phyloP scores from a whole-genome alignment of 805 yeast genomes.

The Metschnikowia kunwiensis region DNA sequence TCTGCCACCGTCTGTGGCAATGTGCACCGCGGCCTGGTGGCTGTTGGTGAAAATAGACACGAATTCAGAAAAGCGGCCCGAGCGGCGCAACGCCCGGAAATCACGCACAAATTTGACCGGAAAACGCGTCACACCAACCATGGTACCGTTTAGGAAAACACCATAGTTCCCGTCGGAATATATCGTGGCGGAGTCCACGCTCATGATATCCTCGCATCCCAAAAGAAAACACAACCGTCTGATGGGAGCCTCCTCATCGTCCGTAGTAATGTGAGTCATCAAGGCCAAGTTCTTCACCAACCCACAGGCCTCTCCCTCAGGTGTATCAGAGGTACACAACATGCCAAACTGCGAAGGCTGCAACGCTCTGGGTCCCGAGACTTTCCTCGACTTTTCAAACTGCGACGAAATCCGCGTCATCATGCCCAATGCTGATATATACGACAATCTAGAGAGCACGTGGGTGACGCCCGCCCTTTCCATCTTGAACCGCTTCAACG shows the following conservation, averaged over 20 bases:
- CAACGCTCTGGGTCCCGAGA: conserved; percentile 96
- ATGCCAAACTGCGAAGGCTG: conserved; percentile 99
- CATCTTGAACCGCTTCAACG: conserved; percentile 97
- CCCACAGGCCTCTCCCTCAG: conserved; percentile 99
- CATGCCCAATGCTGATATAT: conserved; percentile 96
- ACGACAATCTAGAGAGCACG: conserved; percentile 85
- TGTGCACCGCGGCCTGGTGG: conserved; percentile 91
- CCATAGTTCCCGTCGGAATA: conserved; percentile 79
- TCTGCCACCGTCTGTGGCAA: conserved; percentile 98
- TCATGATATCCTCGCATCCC: conserved; percentile 85
- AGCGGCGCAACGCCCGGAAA: conserved; percentile 78
- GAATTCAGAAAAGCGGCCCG: conserved; percentile 83
- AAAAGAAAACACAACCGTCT: conserved; percentile 69
- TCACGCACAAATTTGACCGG: conserved; percentile 77
- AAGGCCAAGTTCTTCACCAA: conserved; percentile 93
- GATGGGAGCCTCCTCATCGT: conserved; percentile 92
- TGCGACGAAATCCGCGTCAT: conserved; percentile 99
- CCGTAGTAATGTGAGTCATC: conserved; percentile 98
- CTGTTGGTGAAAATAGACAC: conserved; percentile 86
- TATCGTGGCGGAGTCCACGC: conserved; percentile 77
- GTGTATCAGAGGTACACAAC: conserved; percentile 98
- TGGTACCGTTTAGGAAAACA: conserved; percentile 89
- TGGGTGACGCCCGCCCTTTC: conserved; percentile 99
- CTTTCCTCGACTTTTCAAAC: conserved; percentile 96
- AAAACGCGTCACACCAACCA: conserved; percentile 83